Base-by-base conservation (phyloP, 495 filamentous ascomycete species). In the Aspergillus diversus region DNA sequence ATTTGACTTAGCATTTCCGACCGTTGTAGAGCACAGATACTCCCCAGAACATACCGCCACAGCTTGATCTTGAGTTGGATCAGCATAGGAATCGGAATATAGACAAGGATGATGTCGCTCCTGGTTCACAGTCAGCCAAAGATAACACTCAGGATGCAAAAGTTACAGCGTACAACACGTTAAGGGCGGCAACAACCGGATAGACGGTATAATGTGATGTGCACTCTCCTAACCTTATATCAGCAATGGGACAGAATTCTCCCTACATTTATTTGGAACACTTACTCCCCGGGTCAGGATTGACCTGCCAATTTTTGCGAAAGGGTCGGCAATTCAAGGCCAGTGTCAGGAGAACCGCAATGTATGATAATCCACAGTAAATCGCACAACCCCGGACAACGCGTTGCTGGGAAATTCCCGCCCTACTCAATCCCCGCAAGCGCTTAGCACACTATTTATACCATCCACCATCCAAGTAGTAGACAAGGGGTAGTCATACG, bases 201-300 rank as follows among this genome's bases (percentile, higher is more conserved):
- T 39, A 39, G 1, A 13, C 7, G 13, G 37, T 39, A 39, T 39
- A 39, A 13, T 39, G 37, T 7, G 8, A 7, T 39, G 37, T 39
- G 37, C 37, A 39, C 13, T 39, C 37, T 13, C 37, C 37, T 39
- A 13, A 3, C 1, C 37, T 3, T 39, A 0, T 13, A 39, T 39
- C 37, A 39, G 37, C 37, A 39, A 13, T 39, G 7, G 37, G 3
- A 8, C 37, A 39, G 37, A 13, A 13, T 7, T 39, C 37, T 27
- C 21, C 21, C 21, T 27, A 2, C 21, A 27, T 13, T 39, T 8
- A 27, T 13, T 39, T 8, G 37, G 37, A 39, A 1, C 15, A 6
- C 49, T 52, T 52, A 52, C 49, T 17, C 17, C 49, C 49, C 17
- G 49, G 49, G 49, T 52, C 49, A 17, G 49, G 49, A 52, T 52